phyloP scores from a whole-genome alignment of 2,329 filamentous ascomycete species.

The Polytolypa hystricis region DNA sequence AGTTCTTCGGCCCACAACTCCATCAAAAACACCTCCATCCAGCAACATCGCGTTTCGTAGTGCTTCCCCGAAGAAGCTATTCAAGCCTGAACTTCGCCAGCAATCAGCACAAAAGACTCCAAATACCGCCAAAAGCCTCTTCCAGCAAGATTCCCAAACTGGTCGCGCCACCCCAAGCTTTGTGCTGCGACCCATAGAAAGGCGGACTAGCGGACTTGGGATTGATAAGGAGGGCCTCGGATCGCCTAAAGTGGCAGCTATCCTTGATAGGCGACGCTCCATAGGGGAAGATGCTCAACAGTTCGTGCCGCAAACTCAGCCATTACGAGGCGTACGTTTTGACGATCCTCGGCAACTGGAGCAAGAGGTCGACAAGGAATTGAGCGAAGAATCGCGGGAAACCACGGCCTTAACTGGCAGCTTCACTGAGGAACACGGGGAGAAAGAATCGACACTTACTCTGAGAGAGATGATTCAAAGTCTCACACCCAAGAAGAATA shows the following conservation, averaged over 20 bases:
- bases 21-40: slow-evolving; percentile 40
- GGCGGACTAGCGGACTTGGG: slow-evolving; percentile 56
- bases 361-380: slow-evolving; percentile 52
- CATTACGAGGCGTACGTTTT: slow-evolving; percentile 47
- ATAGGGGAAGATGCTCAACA: slow-evolving; percentile 55
- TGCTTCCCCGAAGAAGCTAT: slow-evolving; percentile 40
- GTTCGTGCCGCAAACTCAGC: slow-evolving; percentile 47
- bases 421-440: slow-evolving; percentile 45
- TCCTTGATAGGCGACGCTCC: slow-evolving; percentile 60
- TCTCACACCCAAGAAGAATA: slow-evolving; percentile 64
- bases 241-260: slow-evolving; percentile 60
- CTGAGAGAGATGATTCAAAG: slow-evolving; percentile 68
- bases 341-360: slow-evolving; percentile 54
- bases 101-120: slow-evolving; percentile 27
- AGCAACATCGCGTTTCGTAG: slow-evolving; percentile 36
- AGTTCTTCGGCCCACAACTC: slow-evolving; percentile 35
- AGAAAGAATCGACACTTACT: slow-evolving; percentile 54
- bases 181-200: slow-evolving; percentile 49
- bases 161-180: slow-evolving; percentile 52
- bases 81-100: slow-evolving; percentile 31
- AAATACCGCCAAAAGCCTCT: slow-evolving; percentile 33
- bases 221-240: slow-evolving; percentile 61
- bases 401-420: slow-evolving; percentile 21
- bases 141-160: slow-evolving; percentile 43
- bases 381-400: slow-evolving; percentile 51